Percentiles rank a stretch among this genome's conserved stretches.
Evolutionary conservation across 2,329 filamentous ascomycete species (phyloP).

Genomic region (Penicillium sp.): DNA sequence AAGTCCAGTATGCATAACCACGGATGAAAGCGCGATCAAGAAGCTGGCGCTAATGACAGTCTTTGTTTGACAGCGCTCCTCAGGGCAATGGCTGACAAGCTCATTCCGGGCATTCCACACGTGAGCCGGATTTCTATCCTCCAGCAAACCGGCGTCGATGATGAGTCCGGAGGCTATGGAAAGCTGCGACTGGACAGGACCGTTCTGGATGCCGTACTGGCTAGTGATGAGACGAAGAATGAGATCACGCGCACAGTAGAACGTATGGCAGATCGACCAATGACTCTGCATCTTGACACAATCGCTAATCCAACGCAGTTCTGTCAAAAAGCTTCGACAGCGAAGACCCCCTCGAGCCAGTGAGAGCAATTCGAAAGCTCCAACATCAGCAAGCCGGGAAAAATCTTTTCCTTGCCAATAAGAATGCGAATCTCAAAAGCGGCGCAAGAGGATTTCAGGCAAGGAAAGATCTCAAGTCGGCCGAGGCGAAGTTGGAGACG

Average conservation of each 20-base stretch:
- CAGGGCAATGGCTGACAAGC: conserved; percentile 67
- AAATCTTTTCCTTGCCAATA: conserved; percentile 62
- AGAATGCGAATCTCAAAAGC: conserved; percentile 67
- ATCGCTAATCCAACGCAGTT: conserved; percentile 28
- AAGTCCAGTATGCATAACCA: conserved; percentile 59
- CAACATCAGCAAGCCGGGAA: conserved; percentile 57
- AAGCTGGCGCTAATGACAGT: too few relatives aligned
- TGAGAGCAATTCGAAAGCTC: conserved; percentile 57
- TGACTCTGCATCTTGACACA: too few relatives aligned
- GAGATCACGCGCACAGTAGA: conserved; percentile 57
- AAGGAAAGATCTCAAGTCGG: conserved; percentile 64
- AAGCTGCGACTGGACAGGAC: conserved; percentile 31
- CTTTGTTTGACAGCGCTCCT: conserved; percentile 52
- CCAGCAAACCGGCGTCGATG: conserved; percentile 55
- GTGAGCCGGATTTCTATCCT: conserved; percentile 60
- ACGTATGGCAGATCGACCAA: conserved; percentile 35
- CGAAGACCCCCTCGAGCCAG: conserved; percentile 51
- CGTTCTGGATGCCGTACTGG: conserved; percentile 63
- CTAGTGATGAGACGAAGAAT: conserved; percentile 45
- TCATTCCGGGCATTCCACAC: conserved; percentile 69
- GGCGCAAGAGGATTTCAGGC: conserved; percentile 70
- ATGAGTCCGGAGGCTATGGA: conserved; percentile 8
- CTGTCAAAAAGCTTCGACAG: conserved; percentile 57
- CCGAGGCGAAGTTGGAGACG: conserved; percentile 61
- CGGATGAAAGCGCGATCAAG: too few relatives aligned